These are phyloP conservation scores for Coemansia sp. DNA, from an alignment of 192 early-diverging fungal genomes.

Conservation along the genomic window DNA sequence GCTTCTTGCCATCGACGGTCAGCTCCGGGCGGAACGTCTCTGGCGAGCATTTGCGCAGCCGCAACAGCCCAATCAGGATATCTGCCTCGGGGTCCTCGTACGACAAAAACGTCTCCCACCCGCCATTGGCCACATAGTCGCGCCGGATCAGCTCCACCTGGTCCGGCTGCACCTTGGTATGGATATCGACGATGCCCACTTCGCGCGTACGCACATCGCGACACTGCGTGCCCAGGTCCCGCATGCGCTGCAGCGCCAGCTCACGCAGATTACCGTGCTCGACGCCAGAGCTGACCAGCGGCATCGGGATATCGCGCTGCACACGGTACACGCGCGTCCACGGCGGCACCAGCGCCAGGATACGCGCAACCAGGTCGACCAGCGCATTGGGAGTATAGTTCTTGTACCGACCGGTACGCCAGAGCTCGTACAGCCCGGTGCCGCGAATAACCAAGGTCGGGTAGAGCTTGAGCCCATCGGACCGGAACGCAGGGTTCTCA, in stretches of 20 bases:
- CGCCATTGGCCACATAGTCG: slow-evolving; percentile 97
- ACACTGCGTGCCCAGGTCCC: slow-evolving; percentile 92
- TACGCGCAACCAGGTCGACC: slow-evolving; percentile 91
- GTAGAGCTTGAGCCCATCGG: slow-evolving; percentile 97
- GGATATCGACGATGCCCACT: slow-evolving; percentile 98
- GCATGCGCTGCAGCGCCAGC: slow-evolving; percentile 92
- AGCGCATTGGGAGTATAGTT: slow-evolving; percentile 97
- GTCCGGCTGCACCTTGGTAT: slow-evolving; percentile 90
- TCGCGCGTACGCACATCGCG: slow-evolving; percentile 97
- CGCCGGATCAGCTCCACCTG: slow-evolving; percentile 93
- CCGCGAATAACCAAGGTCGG: slow-evolving; percentile 99
- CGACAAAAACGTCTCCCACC: slow-evolving; percentile 99
- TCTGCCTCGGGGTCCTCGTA: slow-evolving; percentile 98
- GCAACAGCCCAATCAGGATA: slow-evolving; percentile 91
- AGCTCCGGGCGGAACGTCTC: slow-evolving; percentile 91
- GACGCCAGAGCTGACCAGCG: slow-evolving; percentile 95
- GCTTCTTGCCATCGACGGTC: slow-evolving; percentile 59
- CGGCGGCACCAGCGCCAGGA: slow-evolving; percentile 94
- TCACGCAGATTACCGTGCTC: slow-evolving; percentile 98
- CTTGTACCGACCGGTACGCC: slow-evolving; percentile 96
- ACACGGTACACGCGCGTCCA: slow-evolving; percentile 99
- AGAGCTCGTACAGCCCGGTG: slow-evolving; percentile 97
- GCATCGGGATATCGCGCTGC: slow-evolving; percentile 99
- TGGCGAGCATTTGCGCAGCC: slow-evolving; percentile 89
- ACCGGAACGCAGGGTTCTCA: slow-evolving; percentile 98